A percentile compares a stretch with the other conserved stretches of the same genome.
phyloP scores from a whole-genome alignment of 1,284 basidiomycete species.

The Pseudomicrostroma phylloplanum region DNA sequence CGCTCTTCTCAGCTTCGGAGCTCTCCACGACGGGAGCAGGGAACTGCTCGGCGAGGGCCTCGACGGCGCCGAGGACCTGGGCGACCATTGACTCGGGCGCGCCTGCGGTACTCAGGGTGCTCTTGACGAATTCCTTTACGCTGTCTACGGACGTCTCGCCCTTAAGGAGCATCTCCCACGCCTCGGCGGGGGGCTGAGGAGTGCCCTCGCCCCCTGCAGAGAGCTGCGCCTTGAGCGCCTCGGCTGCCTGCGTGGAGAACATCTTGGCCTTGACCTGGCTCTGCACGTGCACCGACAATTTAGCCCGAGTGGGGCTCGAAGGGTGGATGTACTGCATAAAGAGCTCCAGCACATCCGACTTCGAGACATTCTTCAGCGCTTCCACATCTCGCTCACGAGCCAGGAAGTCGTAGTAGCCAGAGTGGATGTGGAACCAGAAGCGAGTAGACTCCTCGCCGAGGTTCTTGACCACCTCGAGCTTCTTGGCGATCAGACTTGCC shows the following conservation, averaged over 20 bases:
- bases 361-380: conserved; percentile 62
- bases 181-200: conserved; percentile 48
- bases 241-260: conserved; percentile 64
- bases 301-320: conserved; percentile 28
- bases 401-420: conserved; percentile 45
- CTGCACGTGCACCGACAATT: conserved; percentile 34
- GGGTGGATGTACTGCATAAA: conserved; percentile 66
- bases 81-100: conserved; percentile 28
- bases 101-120: not conserved
- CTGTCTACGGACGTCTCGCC: conserved; percentile 54
- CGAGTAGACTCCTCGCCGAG: conserved; percentile 44
- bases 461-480: conserved; percentile 45
- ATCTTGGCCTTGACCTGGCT: conserved; percentile 58
- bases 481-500: conserved; percentile 42
- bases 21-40: conserved; percentile 55
- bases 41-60: conserved; percentile 60
- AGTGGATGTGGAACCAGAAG: conserved; percentile 63
- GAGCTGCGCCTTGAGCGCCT: conserved; percentile 62
- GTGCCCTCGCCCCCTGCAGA: conserved; percentile 28
- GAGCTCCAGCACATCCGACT: conserved; percentile 70
- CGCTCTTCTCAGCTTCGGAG: conserved; percentile 56
- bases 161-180: conserved; percentile 55
- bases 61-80: conserved; percentile 55
- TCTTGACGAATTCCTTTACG: conserved; percentile 30
- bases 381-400: conserved; percentile 66